Evolutionary conservation across 176 grass and related monocot species (phyloP).

Genomic region (Oryza rufipogon): DNA sequence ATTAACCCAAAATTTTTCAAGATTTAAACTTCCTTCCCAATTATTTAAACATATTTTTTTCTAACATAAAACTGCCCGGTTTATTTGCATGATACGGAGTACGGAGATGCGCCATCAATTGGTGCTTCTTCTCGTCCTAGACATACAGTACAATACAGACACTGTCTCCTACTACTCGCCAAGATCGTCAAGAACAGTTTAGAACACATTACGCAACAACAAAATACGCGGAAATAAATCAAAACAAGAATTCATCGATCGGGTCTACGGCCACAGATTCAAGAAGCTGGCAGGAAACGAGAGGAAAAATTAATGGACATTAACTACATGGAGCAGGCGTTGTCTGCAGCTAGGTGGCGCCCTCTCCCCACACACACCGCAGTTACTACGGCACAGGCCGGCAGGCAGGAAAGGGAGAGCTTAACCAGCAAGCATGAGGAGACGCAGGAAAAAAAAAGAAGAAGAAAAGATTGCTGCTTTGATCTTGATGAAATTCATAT

Average conservation of each 20-base stretch:
- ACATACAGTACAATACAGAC: slow-evolving; percentile 20
- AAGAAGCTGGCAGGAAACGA: slow-evolving; percentile 17
- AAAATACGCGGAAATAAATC: neutral
- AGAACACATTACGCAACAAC: neutral
- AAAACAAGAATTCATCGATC: neutral
- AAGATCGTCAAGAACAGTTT: slow-evolving; percentile 12
- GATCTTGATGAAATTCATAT: slow-evolving; percentile 2
- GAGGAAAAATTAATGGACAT: slow-evolving; percentile 36
- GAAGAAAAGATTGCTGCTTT: neutral
- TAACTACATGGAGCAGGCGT: slow-evolving; percentile 40
- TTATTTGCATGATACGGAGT: neutral
- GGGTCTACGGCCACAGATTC: slow-evolving; percentile 16
- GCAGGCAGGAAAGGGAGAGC: slow-evolving; percentile 26
- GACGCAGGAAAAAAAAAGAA: neutral
- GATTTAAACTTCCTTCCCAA: neutral
- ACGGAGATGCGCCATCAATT: slow-evolving; percentile 18
- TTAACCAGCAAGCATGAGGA: neutral
- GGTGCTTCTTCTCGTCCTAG: neutral
- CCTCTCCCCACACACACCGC: neutral
- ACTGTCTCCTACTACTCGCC: neutral
- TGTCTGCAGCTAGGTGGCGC: neutral
- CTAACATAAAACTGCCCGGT: neutral
- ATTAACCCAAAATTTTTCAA: slow-evolving; percentile 17
- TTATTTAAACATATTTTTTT: neutral
- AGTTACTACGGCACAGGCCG: slow-evolving; percentile 35